These are phyloP conservation scores for Gossypium lobatum DNA, from an alignment of 441 rosid species.

Conservation along the genomic window DNA sequence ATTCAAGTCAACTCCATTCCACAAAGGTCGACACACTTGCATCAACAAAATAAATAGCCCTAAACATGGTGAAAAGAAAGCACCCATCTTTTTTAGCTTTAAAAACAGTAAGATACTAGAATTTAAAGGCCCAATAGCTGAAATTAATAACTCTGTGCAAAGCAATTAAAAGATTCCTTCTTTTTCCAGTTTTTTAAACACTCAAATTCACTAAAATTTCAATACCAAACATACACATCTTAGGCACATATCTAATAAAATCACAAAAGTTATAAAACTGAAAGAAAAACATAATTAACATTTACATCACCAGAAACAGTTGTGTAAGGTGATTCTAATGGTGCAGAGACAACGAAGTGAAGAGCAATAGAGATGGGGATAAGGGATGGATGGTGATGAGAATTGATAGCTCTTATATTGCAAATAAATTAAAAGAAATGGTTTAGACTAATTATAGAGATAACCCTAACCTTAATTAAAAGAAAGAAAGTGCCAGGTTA, in stretches of 20 bases:
- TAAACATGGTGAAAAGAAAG: background rate
- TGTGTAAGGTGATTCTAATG: no score
- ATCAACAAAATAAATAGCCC: background rate
- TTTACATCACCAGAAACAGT: no score
- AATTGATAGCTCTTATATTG: no score
- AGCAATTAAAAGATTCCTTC: background rate
- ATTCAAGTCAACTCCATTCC: background rate
- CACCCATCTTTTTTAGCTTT: background rate
- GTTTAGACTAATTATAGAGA: no score
- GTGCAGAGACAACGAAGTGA: no score
- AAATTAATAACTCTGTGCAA: background rate
- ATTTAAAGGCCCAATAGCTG: background rate
- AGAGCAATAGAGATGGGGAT: no score
- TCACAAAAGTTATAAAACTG: background rate
- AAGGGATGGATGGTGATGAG: no score
- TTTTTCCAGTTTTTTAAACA: background rate
- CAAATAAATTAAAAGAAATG: no score
- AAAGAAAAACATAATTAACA: background rate
- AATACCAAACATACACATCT: background rate
- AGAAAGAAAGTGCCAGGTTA: no score
- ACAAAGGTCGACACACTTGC: background rate
- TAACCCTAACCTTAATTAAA: no score
- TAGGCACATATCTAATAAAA: conserved; percentile 21
- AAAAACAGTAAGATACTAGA: background rate
- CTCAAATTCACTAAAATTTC: background rate